Conservation (phyloP, 2,329 filamentous ascomycete species). For the Colletotrichum nymphaeae region DNA sequence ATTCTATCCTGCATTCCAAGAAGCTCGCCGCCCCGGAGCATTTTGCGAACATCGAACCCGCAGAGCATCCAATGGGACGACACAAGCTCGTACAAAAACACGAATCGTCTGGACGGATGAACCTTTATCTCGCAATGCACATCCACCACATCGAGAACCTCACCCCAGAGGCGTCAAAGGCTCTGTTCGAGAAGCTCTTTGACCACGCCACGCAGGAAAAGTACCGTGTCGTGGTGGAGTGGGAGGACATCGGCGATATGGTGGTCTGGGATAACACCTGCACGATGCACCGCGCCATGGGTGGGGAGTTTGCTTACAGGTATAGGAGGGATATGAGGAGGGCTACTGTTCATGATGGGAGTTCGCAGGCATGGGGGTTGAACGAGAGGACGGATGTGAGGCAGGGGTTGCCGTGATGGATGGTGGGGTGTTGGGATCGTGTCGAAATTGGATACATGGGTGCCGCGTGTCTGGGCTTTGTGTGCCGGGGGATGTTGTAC, state of each 20-base stretch:
- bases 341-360: constrained; percentile 57
- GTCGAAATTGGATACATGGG: no score
- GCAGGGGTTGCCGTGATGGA: constrained; percentile 36
- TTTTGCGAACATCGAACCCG: constrained; percentile 57
- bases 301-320: constrained; percentile 59
- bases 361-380: not conserved
- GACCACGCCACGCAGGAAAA: constrained; percentile 58
- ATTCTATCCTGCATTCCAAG: constrained; percentile 63
- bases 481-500: not conserved
- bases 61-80: constrained; percentile 48
- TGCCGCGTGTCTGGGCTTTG: not conserved
- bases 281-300: constrained; percentile 59
- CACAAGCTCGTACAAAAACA: constrained; percentile 64
- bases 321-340: constrained; percentile 60
- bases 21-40: constrained; percentile 61
- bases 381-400: not conserved
- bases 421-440: not conserved
- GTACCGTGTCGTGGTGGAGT: constrained; percentile 57
- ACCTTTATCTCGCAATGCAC: constrained; percentile 64
- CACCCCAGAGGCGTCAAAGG: constrained; percentile 46
- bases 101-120: constrained; percentile 62
- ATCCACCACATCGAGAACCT: constrained; percentile 61
- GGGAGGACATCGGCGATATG: constrained; percentile 61
- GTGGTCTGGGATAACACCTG: constrained; percentile 70
- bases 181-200: constrained; percentile 52